These are phyloP conservation scores for Volvox africanus DNA, from an alignment of 139 green algal species.

Conservation along the genomic window DNA sequence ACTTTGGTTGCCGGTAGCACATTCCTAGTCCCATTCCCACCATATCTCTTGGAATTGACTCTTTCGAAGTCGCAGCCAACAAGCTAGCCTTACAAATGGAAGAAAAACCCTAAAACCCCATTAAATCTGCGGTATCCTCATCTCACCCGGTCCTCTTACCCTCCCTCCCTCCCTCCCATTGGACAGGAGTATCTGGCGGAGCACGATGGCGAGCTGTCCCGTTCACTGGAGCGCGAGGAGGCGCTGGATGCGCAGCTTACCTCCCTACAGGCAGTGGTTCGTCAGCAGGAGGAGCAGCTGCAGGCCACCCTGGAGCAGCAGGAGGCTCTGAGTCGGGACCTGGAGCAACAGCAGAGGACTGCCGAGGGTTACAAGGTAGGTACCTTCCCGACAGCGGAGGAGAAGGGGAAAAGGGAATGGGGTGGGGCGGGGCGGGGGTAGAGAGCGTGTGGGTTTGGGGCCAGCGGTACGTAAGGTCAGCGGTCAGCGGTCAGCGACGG, in stretches of 20 bases:
- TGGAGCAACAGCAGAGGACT: not conserved
- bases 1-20: too few relatives aligned
- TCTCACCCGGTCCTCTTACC: too few relatives aligned
- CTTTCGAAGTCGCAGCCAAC: too few relatives aligned
- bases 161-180: too few relatives aligned
- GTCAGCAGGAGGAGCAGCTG: constrained; percentile 36
- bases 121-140: too few relatives aligned
- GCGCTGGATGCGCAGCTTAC: constrained; percentile 38
- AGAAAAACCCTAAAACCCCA: too few relatives aligned
- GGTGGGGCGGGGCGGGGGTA: not conserved
- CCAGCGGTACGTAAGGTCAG: too few relatives aligned
- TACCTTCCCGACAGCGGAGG: too few relatives aligned
- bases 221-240: constrained; percentile 43
- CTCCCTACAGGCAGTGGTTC: constrained; percentile 22
- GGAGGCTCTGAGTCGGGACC: constrained; percentile 14
- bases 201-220: constrained; percentile 42
- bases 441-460: not conserved
- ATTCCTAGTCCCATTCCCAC: too few relatives aligned
- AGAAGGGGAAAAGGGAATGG: not conserved
- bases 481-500: too few relatives aligned
- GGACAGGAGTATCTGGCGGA: constrained; percentile 39
- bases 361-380: constrained; percentile 24
- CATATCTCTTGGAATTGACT: too few relatives aligned
- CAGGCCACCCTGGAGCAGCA: not conserved
- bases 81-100: too few relatives aligned